Percentiles rank a stretch among this genome's conserved stretches.
Evolutionary conservation across 257 asterid genomes (phyloP).

Genomic region (Voacanga thouarsii): DNA sequence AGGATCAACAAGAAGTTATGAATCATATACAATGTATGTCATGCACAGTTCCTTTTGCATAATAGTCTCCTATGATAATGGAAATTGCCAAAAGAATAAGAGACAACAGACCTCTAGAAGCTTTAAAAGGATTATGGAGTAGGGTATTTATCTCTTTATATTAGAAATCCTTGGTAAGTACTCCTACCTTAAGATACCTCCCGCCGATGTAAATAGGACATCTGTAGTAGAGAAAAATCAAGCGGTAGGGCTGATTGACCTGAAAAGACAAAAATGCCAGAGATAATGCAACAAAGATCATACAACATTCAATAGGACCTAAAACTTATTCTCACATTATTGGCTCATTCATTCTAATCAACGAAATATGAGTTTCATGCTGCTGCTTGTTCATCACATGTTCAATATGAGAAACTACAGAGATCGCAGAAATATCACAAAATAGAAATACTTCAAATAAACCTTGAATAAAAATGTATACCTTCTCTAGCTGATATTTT

Average conservation of each 20-base stretch:
- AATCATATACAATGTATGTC: background rate
- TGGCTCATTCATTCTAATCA: background rate
- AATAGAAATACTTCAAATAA: slow-evolving; percentile 11
- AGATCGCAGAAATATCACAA: slow-evolving; percentile 13
- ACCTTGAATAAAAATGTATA: slow-evolving; percentile 14
- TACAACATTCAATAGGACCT: background rate
- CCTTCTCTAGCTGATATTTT: slow-evolving; percentile 51
- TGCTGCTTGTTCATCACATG: background rate
- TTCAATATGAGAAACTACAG: background rate
- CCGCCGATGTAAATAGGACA: slow-evolving; percentile 82
- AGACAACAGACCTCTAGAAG: background rate
- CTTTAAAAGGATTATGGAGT: background rate
- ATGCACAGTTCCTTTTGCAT: background rate
- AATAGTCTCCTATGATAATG: background rate
- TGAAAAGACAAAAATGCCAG: slow-evolving; percentile 31
- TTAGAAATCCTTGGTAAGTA: background rate
- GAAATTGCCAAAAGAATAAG: background rate
- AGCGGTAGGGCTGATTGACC: slow-evolving; percentile 54
- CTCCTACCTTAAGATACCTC: slow-evolving; percentile 85
- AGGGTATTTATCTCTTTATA: background rate
- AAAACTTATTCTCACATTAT: background rate
- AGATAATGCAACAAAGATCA: slow-evolving; percentile 6
- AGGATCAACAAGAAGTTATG: background rate
- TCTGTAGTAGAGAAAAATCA: slow-evolving; percentile 55
- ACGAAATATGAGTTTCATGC: background rate